phyloP scores from a whole-genome alignment of 2,329 filamentous ascomycete genomes.

The Alternaria sp. region DNA sequence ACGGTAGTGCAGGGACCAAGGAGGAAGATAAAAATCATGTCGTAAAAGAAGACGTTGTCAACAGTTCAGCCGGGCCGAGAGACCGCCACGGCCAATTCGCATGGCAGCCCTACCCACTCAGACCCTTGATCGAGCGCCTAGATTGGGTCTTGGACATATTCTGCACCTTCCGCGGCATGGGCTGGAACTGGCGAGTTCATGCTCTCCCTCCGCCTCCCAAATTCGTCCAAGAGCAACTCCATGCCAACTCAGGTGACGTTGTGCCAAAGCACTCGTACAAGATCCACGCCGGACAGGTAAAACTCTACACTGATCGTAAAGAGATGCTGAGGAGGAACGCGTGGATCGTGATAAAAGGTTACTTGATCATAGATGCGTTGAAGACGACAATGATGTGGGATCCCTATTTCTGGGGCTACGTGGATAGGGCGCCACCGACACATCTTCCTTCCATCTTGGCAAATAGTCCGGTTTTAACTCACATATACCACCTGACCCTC shows the following conservation, averaged over 20 bases:
- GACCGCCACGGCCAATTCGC: constrained; percentile 51
- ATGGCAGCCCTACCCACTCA: constrained; percentile 64
- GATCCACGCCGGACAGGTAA: constrained; percentile 47
- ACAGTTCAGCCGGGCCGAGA: constrained; percentile 37
- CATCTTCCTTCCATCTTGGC: constrained; percentile 57
- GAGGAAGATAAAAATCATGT: neutral
- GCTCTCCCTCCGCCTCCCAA: constrained; percentile 58
- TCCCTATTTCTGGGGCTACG: constrained; percentile 74
- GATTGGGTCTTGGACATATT: constrained; percentile 67
- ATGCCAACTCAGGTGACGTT: constrained; percentile 33
- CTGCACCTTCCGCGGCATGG: constrained; percentile 66
- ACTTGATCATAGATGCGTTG: constrained; percentile 73
- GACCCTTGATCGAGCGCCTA: constrained; percentile 60
- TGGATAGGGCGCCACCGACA: constrained; percentile 53
- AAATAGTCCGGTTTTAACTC: constrained; percentile 57
- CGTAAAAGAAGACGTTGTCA: constrained; percentile 15
- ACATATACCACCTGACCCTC: constrained; percentile 65
- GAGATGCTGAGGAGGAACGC: constrained; percentile 48
- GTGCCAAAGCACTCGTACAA: constrained; percentile 32
- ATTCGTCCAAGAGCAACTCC: constrained; percentile 51
- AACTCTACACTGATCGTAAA: constrained; percentile 46
- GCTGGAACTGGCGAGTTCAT: constrained; percentile 67
- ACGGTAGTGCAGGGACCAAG: constrained; percentile 1
- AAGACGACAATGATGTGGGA: constrained; percentile 76
- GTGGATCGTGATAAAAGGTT: constrained; percentile 62